Conservation (phyloP, 331 rosid species). For the Phaseolus coccineus region DNA sequence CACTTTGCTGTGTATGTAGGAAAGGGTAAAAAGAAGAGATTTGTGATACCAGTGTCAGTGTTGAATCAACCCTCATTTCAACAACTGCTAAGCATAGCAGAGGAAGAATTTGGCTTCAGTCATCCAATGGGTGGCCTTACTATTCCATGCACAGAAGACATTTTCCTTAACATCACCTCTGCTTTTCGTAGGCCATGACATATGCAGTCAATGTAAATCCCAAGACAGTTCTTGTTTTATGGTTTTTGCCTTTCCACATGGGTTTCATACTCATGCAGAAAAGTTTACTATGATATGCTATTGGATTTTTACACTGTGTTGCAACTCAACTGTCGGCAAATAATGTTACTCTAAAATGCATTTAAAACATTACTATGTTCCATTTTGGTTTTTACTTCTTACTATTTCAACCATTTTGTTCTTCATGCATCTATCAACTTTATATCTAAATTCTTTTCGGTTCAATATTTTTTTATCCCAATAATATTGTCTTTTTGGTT, state of each 20-base stretch:
- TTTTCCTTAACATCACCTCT: constrained; percentile 51
- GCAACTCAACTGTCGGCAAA: not conserved
- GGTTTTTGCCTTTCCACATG: constrained; percentile 32
- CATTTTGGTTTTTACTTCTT: not conserved
- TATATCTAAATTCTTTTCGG: not conserved
- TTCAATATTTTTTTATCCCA: no score
- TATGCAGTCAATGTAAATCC: not conserved
- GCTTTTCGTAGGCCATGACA: constrained; percentile 17
- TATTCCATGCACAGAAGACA: constrained; percentile 63
- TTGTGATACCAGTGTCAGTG: constrained; percentile 51
- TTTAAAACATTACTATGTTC: not conserved
- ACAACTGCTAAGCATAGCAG: constrained; percentile 45
- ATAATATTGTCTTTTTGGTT: no score
- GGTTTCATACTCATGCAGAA: constrained; percentile 11
- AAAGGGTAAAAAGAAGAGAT: constrained; percentile 47
- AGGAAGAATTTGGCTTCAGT: constrained; percentile 63
- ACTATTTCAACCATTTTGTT: not conserved
- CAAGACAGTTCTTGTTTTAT: not conserved
- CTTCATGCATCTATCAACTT: not conserved
- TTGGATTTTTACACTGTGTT: not conserved
- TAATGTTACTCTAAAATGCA: not conserved
- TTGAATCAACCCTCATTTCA: constrained; percentile 56
- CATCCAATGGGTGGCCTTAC: constrained; percentile 75
- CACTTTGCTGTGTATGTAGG: constrained; percentile 59
- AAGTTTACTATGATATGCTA: not conserved